Conservation (phyloP, 768 basidiomycete species). For the Serendipita vermifera region DNA sequence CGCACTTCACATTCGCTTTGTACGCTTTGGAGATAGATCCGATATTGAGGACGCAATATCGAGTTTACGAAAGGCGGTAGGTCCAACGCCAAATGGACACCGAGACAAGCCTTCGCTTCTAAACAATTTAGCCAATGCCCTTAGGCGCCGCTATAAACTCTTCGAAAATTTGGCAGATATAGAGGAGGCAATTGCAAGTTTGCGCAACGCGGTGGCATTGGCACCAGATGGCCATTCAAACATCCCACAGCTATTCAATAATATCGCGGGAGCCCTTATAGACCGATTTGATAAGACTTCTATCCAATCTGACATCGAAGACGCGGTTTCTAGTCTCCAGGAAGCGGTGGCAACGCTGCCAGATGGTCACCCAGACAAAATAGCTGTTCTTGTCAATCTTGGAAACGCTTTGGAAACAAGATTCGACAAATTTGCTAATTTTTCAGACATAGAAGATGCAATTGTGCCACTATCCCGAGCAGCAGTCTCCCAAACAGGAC, state of each 20-base stretch:
- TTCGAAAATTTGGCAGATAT: background rate
- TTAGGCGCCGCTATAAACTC: background rate
- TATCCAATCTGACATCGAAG: background rate
- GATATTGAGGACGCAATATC: background rate
- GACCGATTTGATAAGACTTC: background rate
- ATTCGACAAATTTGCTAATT: background rate
- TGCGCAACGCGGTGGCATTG: background rate
- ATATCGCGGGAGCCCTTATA: background rate
- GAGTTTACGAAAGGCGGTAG: background rate
- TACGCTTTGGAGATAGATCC: background rate
- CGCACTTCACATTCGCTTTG: background rate
- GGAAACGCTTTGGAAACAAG: background rate
- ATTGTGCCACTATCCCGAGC: background rate
- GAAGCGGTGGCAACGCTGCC: background rate
- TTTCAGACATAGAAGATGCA: background rate
- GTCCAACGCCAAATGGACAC: background rate
- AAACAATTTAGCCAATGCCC: background rate
- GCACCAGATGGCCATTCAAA: background rate
- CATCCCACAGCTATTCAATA: background rate
- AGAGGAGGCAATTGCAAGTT: background rate
- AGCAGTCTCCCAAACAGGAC: background rate
- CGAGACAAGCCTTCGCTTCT: background rate
- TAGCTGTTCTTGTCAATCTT: background rate
- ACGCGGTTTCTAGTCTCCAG: background rate
- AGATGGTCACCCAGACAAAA: background rate